phyloP scores from a whole-genome alignment of 352 stramenopile genomes.

The Discostella stelligera region DNA sequence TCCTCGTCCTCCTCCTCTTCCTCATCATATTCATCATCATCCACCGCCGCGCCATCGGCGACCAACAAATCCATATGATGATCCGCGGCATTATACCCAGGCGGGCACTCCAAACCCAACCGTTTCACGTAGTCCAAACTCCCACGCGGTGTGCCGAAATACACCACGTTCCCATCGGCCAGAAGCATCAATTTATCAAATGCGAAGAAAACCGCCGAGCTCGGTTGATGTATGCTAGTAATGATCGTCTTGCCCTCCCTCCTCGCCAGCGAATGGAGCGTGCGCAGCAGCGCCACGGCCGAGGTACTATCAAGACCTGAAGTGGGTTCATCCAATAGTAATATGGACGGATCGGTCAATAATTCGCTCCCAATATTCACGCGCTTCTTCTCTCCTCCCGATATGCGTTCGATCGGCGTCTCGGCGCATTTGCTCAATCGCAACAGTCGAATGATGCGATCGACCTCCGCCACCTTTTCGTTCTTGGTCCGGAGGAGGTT shows the following conservation, averaged over 20 bases:
- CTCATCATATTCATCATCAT: constrained; percentile 31
- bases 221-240: constrained; percentile 79
- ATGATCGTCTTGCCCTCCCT: constrained; percentile 69
- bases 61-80: constrained; percentile 81
- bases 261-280: constrained; percentile 86
- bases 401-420: constrained; percentile 76
- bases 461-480: constrained; percentile 68
- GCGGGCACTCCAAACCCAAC: constrained; percentile 53
- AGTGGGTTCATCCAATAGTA: constrained; percentile 90
- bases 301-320: constrained; percentile 89
- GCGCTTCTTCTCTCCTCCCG: constrained; percentile 88
- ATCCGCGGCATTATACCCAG: constrained; percentile 78
- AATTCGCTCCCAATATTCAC: constrained; percentile 88
- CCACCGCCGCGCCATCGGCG: constrained; percentile 46
- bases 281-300: constrained; percentile 88
- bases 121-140: constrained; percentile 57
- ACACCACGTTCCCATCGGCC: constrained; percentile 72
- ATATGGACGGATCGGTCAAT: constrained; percentile 82
- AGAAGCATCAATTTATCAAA: constrained; percentile 79
- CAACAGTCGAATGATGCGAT: constrained; percentile 66
- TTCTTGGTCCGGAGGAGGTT: constrained; percentile 34
- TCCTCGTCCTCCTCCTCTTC: constrained; percentile 5
- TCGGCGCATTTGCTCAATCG: constrained; percentile 66
- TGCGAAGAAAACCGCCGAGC: constrained; percentile 62
- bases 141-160: constrained; percentile 63